phyloP scores from a whole-genome alignment of 768 basidiomycete species.

The Tylopilus felleus region DNA sequence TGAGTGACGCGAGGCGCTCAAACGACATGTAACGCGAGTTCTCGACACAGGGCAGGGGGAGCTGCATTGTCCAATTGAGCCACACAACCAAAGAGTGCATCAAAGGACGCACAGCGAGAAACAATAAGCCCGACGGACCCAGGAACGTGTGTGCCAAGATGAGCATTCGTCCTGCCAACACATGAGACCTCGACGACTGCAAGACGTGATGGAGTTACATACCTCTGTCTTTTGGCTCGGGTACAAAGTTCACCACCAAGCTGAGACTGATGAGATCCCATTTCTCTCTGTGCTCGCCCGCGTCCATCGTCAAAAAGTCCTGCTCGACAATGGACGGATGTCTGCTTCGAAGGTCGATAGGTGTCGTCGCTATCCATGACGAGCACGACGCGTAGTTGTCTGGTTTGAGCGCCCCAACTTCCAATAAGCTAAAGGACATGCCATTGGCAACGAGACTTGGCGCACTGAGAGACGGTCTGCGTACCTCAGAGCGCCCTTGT shows the following conservation, averaged over 20 bases:
- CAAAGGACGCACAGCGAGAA: slow-evolving; percentile 57
- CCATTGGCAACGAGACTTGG: not conserved
- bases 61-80: slow-evolving; percentile 41
- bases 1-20: slow-evolving; percentile 52
- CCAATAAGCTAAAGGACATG: slow-evolving; percentile 57
- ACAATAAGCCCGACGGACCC: slow-evolving; percentile 53
- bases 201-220: not conserved
- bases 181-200: slow-evolving; percentile 2
- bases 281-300: slow-evolving; percentile 42
- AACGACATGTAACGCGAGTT: slow-evolving; percentile 83
- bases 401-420: slow-evolving; percentile 84
- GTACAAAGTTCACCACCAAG: slow-evolving; percentile 87
- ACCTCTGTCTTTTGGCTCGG: slow-evolving; percentile 75
- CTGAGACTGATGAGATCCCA: slow-evolving; percentile 87
- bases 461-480: slow-evolving; percentile 4
- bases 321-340: slow-evolving; percentile 83
- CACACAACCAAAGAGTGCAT: not conserved
- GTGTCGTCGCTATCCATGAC: slow-evolving; percentile 68
- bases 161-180: slow-evolving; percentile 64
- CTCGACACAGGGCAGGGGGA: slow-evolving; percentile 78
- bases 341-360: slow-evolving; percentile 82
- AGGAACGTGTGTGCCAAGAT: slow-evolving; percentile 56
- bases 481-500: slow-evolving; percentile 33
- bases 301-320: slow-evolving; percentile 72
- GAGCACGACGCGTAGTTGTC: slow-evolving; percentile 70